Percentiles rank a stretch among this genome's conserved stretches.
Conservation (phyloP, 768 basidiomycete genomes). For the Lentinus brumalis region DNA sequence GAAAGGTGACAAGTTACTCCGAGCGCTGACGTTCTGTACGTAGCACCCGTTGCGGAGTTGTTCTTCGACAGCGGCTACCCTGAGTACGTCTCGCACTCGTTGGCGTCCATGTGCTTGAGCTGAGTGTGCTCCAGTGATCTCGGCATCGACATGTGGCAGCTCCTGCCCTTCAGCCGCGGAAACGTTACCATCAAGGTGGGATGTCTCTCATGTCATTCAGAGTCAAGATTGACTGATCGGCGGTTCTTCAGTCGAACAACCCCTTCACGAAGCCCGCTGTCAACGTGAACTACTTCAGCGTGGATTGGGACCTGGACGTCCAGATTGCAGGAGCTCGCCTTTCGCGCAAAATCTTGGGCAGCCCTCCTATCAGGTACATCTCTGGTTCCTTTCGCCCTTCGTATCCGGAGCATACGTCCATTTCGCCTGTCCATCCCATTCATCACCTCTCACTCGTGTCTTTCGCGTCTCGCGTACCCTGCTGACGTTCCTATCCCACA, state of each 20-base stretch:
- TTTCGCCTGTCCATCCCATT: too few relatives aligned
- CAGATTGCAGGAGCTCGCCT: conserved; percentile 52
- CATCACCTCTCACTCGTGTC: not conserved
- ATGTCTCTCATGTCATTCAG: not conserved
- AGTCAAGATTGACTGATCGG: not conserved
- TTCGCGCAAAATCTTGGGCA: conserved; percentile 43
- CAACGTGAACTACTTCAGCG: conserved; percentile 53
- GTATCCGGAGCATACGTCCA: too few relatives aligned
- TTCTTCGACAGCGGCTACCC: conserved; percentile 51
- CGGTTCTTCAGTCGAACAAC: conserved; percentile 39
- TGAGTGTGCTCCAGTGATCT: conserved; percentile 34
- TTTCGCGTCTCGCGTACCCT: not conserved
- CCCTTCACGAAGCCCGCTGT: conserved; percentile 51
- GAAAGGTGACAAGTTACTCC: too few relatives aligned
- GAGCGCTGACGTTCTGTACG: conserved; percentile 3
- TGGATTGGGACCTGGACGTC: conserved; percentile 50
- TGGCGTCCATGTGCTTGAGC: not conserved
- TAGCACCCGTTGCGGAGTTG: conserved; percentile 50
- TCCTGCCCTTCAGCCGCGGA: conserved; percentile 58
- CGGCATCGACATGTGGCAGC: conserved; percentile 54
- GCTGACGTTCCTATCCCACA: not conserved
- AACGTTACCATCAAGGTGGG: conserved; percentile 48
- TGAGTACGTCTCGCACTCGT: conserved; percentile 33
- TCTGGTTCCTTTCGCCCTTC: not conserved
- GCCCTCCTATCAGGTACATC: conserved; percentile 44